These are phyloP conservation scores for Spirogloea muscicola DNA, from an alignment of 139 green algal genomes.

Conservation along the genomic window DNA sequence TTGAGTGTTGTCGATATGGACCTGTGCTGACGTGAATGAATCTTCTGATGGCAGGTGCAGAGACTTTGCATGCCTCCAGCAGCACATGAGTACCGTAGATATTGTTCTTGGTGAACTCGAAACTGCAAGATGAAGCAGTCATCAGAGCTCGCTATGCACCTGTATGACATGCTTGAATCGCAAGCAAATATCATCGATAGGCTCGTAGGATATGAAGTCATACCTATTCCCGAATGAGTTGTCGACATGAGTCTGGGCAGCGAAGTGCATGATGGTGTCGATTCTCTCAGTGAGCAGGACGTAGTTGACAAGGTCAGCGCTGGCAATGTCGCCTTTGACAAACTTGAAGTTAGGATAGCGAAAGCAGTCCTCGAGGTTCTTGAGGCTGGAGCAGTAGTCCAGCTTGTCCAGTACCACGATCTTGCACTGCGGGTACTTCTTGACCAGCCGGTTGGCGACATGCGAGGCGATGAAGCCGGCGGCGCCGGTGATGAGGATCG, in stretches of 20 bases:
- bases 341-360: constrained; percentile 93
- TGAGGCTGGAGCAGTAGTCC: constrained; percentile 87
- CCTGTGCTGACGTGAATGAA: constrained; percentile 92
- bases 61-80: constrained; percentile 79
- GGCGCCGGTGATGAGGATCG: constrained; percentile 41
- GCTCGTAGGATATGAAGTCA: too few relatives aligned
- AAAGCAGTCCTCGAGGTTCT: constrained; percentile 69
- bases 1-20: too few relatives aligned
- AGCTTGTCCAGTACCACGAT: constrained; percentile 92
- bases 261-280: constrained; percentile 98
- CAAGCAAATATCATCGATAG: too few relatives aligned
- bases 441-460: constrained; percentile 43
- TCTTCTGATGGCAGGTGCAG: constrained; percentile 67
- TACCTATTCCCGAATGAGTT: constrained; percentile 94
- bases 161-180: too few relatives aligned
- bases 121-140: too few relatives aligned
- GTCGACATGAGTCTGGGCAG: constrained; percentile 96
- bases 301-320: constrained; percentile 80
- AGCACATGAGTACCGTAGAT: constrained; percentile 93
- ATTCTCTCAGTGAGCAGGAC: constrained; percentile 79
- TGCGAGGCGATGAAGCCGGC: constrained; percentile 46
- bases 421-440: constrained; percentile 82
- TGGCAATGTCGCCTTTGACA: constrained; percentile 90
- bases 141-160: too few relatives aligned
- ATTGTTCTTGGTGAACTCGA: constrained; percentile 83